A percentile compares a stretch with the other conserved stretches of the same genome.
Conservation (phyloP, 306 rosid genomes). For the Cucurbita ficifolia region DNA sequence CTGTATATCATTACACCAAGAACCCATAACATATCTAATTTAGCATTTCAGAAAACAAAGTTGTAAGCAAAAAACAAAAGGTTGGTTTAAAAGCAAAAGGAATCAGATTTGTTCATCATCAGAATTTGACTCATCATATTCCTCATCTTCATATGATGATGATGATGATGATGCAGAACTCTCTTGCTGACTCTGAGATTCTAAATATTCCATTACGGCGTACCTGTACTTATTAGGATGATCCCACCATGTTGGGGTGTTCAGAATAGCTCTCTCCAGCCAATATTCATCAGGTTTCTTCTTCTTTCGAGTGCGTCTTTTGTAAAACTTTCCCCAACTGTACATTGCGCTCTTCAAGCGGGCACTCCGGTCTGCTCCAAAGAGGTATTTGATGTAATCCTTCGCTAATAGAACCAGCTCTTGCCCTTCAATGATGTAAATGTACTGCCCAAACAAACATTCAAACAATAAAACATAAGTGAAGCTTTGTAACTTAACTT, state of each 20-base stretch:
- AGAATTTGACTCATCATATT: background rate
- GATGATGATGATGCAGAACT: background rate
- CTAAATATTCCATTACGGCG: background rate
- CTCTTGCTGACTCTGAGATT: background rate
- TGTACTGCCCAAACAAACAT: constrained; percentile 37
- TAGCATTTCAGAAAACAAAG: background rate
- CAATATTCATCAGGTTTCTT: background rate
- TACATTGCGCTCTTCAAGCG: constrained; percentile 42
- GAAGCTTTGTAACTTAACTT: background rate
- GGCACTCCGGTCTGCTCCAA: constrained; percentile 38
- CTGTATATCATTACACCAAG: background rate
- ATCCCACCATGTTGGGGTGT: constrained; percentile 10
- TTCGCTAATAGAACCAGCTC: constrained; percentile 42
- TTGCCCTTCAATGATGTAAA: constrained; percentile 47
- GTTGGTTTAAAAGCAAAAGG: background rate
- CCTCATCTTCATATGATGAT: background rate
- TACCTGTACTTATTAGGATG: constrained; percentile 2
- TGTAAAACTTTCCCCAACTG: constrained; percentile 28
- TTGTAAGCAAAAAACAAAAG: background rate
- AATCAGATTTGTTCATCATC: background rate
- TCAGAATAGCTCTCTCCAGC: constrained; percentile 1
- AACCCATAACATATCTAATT: background rate
- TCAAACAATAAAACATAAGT: background rate
- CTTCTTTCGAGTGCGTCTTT: constrained; percentile 18
- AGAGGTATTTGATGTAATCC: constrained; percentile 51